Evolutionary conservation across 2,329 filamentous ascomycete species (phyloP).

Genomic region (Fusarium pseudoanthophilum): DNA sequence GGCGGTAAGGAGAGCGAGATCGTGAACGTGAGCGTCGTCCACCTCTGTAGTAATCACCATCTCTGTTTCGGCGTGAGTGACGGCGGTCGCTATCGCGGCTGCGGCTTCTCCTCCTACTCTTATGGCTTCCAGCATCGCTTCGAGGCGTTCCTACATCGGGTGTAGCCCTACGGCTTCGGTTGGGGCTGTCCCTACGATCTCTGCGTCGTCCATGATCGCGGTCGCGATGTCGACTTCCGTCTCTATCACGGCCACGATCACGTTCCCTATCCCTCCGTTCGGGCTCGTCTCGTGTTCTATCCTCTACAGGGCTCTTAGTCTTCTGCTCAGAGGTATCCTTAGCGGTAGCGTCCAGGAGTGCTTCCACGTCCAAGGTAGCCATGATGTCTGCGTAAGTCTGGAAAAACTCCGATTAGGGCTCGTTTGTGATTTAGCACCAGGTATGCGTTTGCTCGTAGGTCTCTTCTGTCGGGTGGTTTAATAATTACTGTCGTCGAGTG

Average conservation of each 20-base stretch:
- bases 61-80: conserved; percentile 77
- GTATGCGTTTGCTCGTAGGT: conserved; percentile 5
- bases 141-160: conserved; percentile 72
- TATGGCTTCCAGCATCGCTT: conserved; percentile 82
- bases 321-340: conserved; percentile 66
- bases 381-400: conserved; percentile 50
- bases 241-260: conserved; percentile 66
- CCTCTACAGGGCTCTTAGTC: conserved; percentile 58
- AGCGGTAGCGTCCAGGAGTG: conserved; percentile 86
- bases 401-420: conserved; percentile 1
- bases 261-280: conserved; percentile 67
- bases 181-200: conserved; percentile 66
- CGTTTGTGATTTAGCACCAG: conserved; percentile 6
- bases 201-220: conserved; percentile 60
- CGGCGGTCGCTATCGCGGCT: conserved; percentile 81
- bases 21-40: conserved; percentile 70
- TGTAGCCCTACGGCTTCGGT: conserved; percentile 58
- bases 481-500: conserved; percentile 22
- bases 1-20: conserved; percentile 75
- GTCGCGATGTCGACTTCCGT: conserved; percentile 65
- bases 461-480: conserved; percentile 9
- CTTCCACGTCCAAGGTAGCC: conserved; percentile 80
- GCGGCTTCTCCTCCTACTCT: conserved; percentile 82
- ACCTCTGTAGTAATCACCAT: conserved; percentile 75
- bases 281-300: conserved; percentile 59